Base-by-base conservation (phyloP, 495 filamentous ascomycete genomes). In the Hypoxylon lenormandii region DNA sequence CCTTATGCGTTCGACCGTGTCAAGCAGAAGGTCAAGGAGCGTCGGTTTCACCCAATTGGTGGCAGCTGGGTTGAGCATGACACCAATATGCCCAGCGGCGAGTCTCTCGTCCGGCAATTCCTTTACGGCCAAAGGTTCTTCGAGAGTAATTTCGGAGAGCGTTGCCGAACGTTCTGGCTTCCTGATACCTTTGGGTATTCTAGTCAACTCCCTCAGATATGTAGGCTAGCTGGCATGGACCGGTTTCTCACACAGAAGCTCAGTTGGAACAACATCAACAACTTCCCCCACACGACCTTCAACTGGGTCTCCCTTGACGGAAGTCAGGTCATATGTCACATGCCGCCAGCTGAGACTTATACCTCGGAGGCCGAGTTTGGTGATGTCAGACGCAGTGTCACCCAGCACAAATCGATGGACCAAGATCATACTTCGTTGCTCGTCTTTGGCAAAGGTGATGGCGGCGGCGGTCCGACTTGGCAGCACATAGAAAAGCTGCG, bases 61-160 rank as follows among this genome's bases (percentile, higher is more conserved):
- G 95, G 95, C 42, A 97, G 93, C 78, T 98, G 95, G 95, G 95
- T 98, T 15, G 95, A 98, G 72, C 95, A 98, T 74, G 95, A 98
- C 73, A 98, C 95, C 38, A 98, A 98, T 77, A 83, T 98, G 83
- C 95, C 95, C 0, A 92, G 92, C 66, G 95, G 95, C 37, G 95
- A 98, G 78, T 97, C 94, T 4, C 84, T 98, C 19, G 89, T 94
- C 51, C 87, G 95, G n/a, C 95, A 98, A 73, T 98, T 98, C 72
- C 74, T 98, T 28, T 96, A 96, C 65, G 93, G 93, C 23, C 95
- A 98, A 75, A 86, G 95, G 28, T 96, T 93, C 79, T 98, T 96
- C 70, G 90, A 98, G 75, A 93, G 91, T 75, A 87, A 91, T 63
- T 98, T 98, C 77, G 95, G 95, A 22, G 87, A 92, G 72, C 88